Percentiles rank a stretch among this genome's conserved stretches.
These are phyloP conservation scores for Sanghuangporus sanghuang DNA, from an alignment of 1,284 basidiomycete species.

Conservation along the genomic window DNA sequence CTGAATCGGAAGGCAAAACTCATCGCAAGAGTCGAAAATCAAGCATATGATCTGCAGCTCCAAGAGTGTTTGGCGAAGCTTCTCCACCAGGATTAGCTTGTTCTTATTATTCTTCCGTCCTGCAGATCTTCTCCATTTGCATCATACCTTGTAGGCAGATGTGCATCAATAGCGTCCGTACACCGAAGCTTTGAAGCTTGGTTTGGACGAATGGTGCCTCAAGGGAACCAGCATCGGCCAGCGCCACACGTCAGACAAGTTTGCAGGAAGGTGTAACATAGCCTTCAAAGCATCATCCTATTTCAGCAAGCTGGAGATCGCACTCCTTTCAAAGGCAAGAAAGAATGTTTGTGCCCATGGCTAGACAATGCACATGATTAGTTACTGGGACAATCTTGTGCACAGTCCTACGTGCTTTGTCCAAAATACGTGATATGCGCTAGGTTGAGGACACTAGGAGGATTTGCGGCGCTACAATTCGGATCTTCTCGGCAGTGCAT, in stretches of 20 bases:
- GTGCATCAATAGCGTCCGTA: no score
- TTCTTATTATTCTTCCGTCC: no score
- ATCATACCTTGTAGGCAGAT: no score
- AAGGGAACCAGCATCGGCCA: not conserved
- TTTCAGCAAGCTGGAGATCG: not conserved
- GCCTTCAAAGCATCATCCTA: not conserved
- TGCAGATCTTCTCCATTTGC: no score
- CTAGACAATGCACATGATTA: not conserved
- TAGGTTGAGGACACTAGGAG: slow-evolving; percentile 12
- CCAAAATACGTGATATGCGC: slow-evolving; percentile 17
- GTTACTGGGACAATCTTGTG: not conserved
- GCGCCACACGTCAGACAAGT: not conserved
- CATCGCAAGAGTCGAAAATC: not conserved
- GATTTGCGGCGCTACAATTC: slow-evolving; percentile 18
- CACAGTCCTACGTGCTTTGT: not conserved
- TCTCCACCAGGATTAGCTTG: no score
- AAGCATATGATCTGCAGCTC: not conserved
- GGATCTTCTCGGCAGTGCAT: slow-evolving; percentile 19
- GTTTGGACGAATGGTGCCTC: not conserved
- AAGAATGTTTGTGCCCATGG: not conserved
- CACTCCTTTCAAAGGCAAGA: not conserved
- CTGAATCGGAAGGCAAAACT: not conserved
- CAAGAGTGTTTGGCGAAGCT: no score
- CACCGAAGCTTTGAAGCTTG: no score
- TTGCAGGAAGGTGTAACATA: not conserved